A percentile compares a stretch with the other conserved stretches of the same genome.
These are phyloP conservation scores for Globisporangium orthogonon DNA, from an alignment of 352 stramenopile genomes.

Conservation along the genomic window DNA sequence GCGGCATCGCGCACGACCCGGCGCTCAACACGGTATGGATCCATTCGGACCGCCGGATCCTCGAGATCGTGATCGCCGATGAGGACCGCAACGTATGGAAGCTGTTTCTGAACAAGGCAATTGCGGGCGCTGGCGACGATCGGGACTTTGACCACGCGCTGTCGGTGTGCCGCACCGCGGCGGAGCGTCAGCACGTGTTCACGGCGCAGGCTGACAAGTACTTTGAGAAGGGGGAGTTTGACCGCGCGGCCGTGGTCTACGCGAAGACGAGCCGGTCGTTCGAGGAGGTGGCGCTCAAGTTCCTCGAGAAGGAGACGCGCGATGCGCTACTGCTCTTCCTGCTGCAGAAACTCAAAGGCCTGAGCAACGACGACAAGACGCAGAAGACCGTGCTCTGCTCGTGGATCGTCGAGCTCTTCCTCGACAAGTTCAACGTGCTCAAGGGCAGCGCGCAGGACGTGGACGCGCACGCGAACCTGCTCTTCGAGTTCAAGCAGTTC, in stretches of 20 bases:
- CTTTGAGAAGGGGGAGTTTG: slow-evolving; percentile 82
- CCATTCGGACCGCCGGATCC: slow-evolving; percentile 71
- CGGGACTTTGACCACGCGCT: slow-evolving; percentile 88
- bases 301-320: slow-evolving; percentile 82
- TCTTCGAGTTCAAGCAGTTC: slow-evolving; percentile 92
- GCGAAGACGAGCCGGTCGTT: slow-evolving; percentile 87
- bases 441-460: slow-evolving; percentile 81
- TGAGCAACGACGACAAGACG: slow-evolving; percentile 82
- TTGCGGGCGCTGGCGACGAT: slow-evolving; percentile 54
- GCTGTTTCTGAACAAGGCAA: slow-evolving; percentile 86
- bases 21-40: slow-evolving; percentile 84
- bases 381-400: slow-evolving; percentile 91
- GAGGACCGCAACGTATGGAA: slow-evolving; percentile 92
- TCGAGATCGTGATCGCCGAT: slow-evolving; percentile 72
- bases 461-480: slow-evolving; percentile 74
- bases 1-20: slow-evolving; percentile 58
- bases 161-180: slow-evolving; percentile 72
- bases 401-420: slow-evolving; percentile 91
- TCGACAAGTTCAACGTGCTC: slow-evolving; percentile 88
- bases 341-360: slow-evolving; percentile 82
- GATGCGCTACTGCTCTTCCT: slow-evolving; percentile 86
- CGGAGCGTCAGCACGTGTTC: slow-evolving; percentile 80
- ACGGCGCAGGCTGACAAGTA: slow-evolving; percentile 88
- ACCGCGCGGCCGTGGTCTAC: slow-evolving; percentile 85
- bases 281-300: slow-evolving; percentile 89